These are phyloP conservation scores for Gymnopus androsaceus DNA, from an alignment of 1,284 basidiomycete species.

Conservation along the genomic window DNA sequence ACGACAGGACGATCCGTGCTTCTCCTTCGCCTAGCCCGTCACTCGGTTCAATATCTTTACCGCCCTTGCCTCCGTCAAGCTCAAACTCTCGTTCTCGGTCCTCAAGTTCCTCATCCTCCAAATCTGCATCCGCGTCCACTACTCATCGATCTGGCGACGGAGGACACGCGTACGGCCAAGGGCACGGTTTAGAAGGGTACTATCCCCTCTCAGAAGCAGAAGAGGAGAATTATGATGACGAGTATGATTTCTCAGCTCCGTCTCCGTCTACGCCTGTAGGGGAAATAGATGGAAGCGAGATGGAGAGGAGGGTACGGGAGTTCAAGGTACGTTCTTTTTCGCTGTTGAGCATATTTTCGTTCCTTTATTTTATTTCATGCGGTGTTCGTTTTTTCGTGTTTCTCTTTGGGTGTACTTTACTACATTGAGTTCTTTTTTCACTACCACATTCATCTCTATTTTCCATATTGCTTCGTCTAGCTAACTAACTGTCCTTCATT, in stretches of 20 bases:
- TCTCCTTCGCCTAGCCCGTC: neutral
- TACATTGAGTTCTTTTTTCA: no score
- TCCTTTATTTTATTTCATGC: no score
- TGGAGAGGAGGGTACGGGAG: slow-evolving; percentile 1
- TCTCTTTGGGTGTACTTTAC: neutral
- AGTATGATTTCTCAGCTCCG: slow-evolving; percentile 1
- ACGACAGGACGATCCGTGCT: slow-evolving; percentile 8
- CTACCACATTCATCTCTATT: no score
- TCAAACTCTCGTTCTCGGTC: neutral
- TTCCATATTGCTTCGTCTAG: no score
- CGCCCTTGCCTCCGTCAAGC: neutral
- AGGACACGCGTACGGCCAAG: neutral
- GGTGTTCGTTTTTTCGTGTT: neutral
- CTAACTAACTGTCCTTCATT: no score
- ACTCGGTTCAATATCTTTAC: neutral
- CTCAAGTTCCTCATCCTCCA: neutral
- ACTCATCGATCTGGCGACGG: no score
- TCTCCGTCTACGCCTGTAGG: no score
- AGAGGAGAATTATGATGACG: slow-evolving; percentile 12
- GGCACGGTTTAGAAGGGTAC: no score
- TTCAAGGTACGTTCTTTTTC: slow-evolving; percentile 4
- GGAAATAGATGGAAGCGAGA: neutral
- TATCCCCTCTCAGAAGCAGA: slow-evolving; percentile 1
- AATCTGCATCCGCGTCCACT: no score
- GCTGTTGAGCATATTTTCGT: no score